phyloP scores from a whole-genome alignment of 805 yeast species.

The Sugiyamaella qingdaonensis region DNA sequence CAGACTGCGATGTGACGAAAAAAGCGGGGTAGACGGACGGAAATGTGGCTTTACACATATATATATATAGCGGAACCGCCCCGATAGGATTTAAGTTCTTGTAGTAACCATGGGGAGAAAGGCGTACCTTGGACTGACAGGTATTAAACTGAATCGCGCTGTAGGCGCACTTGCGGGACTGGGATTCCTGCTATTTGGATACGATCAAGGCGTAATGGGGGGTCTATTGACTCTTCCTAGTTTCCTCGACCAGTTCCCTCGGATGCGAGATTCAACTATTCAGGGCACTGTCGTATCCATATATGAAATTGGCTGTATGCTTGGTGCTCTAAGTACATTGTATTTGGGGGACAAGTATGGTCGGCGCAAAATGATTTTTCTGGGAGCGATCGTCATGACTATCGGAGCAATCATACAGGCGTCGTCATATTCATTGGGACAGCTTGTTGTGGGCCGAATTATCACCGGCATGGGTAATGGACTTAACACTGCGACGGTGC shows the following conservation, averaged over 20 bases:
- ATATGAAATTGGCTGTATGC: slow-evolving; percentile 46
- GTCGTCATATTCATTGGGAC: slow-evolving; percentile 24
- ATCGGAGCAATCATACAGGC: slow-evolving; percentile 48
- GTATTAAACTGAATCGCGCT: slow-evolving; percentile 18
- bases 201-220: slow-evolving; percentile 75
- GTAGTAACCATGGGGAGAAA: not conserved
- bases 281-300: slow-evolving; percentile 29
- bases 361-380: slow-evolving; percentile 44
- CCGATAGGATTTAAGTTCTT: not conserved
- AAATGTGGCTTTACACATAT: not conserved
- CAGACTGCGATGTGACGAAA: not conserved
- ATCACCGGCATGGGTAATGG: slow-evolving; percentile 75
- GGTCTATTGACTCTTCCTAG: slow-evolving; percentile 60
- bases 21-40: slow-evolving; percentile 1
- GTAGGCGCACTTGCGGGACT: slow-evolving; percentile 21
- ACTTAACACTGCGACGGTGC: slow-evolving; percentile 71
- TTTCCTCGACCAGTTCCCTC: slow-evolving; percentile 22
- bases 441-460: slow-evolving; percentile 53
- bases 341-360: slow-evolving; percentile 47
- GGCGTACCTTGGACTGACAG: slow-evolving; percentile 18
- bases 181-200: slow-evolving; percentile 52
- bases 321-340: slow-evolving; percentile 47
- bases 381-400: slow-evolving; percentile 46
- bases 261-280: slow-evolving; percentile 16
- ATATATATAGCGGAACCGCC: not conserved